Percentiles rank a stretch among this genome's conserved stretches.
Conservation (phyloP, 2,329 filamentous ascomycete genomes). For the Alternaria gansuensis region DNA sequence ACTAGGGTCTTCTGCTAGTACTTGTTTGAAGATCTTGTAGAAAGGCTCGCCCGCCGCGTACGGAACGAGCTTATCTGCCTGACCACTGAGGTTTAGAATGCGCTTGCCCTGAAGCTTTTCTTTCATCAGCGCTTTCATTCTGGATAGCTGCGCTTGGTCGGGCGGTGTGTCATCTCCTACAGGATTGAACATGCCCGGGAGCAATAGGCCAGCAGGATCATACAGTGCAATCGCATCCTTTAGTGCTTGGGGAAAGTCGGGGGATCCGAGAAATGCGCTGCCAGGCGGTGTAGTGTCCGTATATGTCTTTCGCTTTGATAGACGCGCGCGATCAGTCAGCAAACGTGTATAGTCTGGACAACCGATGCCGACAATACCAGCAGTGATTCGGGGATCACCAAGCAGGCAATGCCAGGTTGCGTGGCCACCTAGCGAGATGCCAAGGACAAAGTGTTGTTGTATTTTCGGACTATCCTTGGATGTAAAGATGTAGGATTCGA, state of each 20-base stretch:
- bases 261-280: constrained; percentile 74
- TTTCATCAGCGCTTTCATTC: constrained; percentile 46
- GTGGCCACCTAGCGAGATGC: constrained; percentile 87
- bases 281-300: constrained; percentile 65
- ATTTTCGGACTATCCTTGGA: constrained; percentile 56
- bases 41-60: constrained; percentile 69
- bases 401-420: constrained; percentile 85
- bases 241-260: constrained; percentile 77
- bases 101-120: constrained; percentile 58
- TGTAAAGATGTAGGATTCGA: constrained; percentile 77
- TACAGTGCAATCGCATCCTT: constrained; percentile 68
- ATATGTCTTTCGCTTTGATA: constrained; percentile 72
- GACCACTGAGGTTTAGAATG: constrained; percentile 60
- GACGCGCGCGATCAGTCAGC: constrained; percentile 78
- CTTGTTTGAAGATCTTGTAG: constrained; percentile 66
- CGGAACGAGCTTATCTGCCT: constrained; percentile 78
- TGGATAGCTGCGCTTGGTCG: constrained; percentile 47
- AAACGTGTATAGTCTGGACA: constrained; percentile 88
- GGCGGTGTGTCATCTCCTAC: constrained; percentile 38
- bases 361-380: constrained; percentile 82
- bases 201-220: constrained; percentile 80
- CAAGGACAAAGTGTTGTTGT: constrained; percentile 75
- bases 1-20: constrained; percentile 62
- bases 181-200: constrained; percentile 53
- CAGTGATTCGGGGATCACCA: constrained; percentile 78